Conservation (phyloP, 2,329 filamentous ascomycete genomes). For the Aspergillus sp. region DNA sequence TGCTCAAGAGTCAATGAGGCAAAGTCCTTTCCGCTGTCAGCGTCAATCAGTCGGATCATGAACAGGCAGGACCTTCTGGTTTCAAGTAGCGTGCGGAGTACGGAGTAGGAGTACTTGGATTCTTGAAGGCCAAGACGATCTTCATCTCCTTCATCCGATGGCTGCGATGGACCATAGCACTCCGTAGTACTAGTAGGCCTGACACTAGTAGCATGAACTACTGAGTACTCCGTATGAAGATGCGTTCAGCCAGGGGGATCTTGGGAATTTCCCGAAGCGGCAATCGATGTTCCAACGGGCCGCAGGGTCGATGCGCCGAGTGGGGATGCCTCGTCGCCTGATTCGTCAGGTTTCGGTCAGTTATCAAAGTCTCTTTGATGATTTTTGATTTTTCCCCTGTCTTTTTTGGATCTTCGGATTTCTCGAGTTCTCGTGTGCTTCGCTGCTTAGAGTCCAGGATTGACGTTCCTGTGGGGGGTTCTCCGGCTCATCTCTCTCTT, state of each 20-base stretch:
- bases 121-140: not conserved
- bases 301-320: not conserved
- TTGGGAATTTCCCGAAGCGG: not conserved
- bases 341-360: conserved; percentile 3
- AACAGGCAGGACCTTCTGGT: not conserved
- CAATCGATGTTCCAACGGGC: not conserved
- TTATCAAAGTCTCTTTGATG: not conserved
- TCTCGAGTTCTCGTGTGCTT: no score
- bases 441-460: not conserved
- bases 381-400: not conserved
- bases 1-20: no score
- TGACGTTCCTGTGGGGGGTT: not conserved
- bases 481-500: not conserved
- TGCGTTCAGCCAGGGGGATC: not conserved
- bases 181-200: not conserved
- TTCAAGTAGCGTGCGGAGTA: not conserved
- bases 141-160: not conserved
- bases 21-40: no score
- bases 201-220: not conserved
- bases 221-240: not conserved
- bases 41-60: no score
- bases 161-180: not conserved
- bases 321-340: not conserved
- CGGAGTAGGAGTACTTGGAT: not conserved
- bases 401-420: not conserved